Conservation (phyloP, 805 yeast species). For the Kluyveromyces dobzhanskii region DNA sequence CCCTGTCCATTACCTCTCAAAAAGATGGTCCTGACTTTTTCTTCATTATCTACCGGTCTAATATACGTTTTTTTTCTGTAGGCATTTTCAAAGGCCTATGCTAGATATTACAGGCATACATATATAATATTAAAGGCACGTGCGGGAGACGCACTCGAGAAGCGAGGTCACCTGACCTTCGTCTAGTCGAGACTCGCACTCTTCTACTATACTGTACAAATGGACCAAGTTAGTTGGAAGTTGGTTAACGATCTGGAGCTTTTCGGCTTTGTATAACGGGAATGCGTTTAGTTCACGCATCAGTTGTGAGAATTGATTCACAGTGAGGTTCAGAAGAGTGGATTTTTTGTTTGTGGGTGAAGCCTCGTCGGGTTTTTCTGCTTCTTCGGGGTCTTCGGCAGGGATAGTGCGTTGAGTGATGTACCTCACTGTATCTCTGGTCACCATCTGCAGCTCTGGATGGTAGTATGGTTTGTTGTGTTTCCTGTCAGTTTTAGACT, state of each 20-base stretch:
- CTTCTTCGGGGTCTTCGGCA: constrained; percentile 10
- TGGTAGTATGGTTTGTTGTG: constrained; percentile 25
- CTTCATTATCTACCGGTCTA: not conserved
- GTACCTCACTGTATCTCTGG: constrained; percentile 28
- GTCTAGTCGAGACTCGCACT: constrained; percentile 80
- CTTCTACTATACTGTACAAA: constrained; percentile 76
- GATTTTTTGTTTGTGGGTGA: constrained; percentile 10
- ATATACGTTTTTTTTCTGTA: no score
- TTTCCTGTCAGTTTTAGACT: constrained; percentile 12
- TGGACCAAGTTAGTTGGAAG: constrained; percentile 76
- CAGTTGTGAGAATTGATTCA: constrained; percentile 24
- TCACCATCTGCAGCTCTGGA: constrained; percentile 30
- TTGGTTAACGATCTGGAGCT: constrained; percentile 71
- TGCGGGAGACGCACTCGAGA: constrained; percentile 51
- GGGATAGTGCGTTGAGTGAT: constrained; percentile 10
- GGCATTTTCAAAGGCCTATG: not conserved
- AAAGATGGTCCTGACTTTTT: not conserved
- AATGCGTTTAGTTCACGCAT: constrained; percentile 30
- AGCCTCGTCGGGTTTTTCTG: constrained; percentile 11
- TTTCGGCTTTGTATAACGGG: constrained; percentile 71
- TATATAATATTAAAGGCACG: constrained; percentile 1
- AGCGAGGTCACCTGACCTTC: constrained; percentile 57
- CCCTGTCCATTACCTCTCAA: not conserved
- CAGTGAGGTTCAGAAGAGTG: constrained; percentile 24
- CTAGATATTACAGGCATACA: no score